Evolutionary conservation across 371 early-diverging fungal genomes (phyloP), one percentile per base, ranked within the genome.

Genomic region (Apophysomyces variabilis): DNA sequence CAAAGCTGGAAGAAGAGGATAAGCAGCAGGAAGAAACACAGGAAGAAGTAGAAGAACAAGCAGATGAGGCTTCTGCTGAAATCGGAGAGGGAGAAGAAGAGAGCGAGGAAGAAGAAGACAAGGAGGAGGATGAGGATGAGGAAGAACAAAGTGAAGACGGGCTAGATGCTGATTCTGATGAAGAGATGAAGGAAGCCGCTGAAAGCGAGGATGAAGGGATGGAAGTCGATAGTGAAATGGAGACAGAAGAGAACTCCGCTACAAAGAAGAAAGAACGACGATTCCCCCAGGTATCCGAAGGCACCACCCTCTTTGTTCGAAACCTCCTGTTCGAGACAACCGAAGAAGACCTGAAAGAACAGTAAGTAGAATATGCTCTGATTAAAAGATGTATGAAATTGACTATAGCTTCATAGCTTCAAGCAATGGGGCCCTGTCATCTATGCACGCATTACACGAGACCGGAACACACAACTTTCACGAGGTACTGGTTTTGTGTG

Each of bases 401-500:
- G 36, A 12, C 61, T 41, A 71, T 75, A 54, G 13, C 41, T 79
- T 78, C 54, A 3, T 72, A 76, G 84, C 2, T 79, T 95, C 79
- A 79, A 69, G 37, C 82, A 83, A 64, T 89, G 86, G 84, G 98
- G 98, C 9, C 75, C 82, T 58, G 76, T 98, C 39, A 84, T 90
- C 8, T 97, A 97, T 78, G 92, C 89, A 60, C 82, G 89, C 35
- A 88, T 97, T 58, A 93, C 95, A 5, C 85, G 87, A 70, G 97
- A 97, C 72, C 82, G 82, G 8, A 82, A 83, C 8, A 94, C 95
- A 26, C 91, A 92, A 21, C 84, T 88, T 14, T 90, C 96, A 37
- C 87, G 93, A 14, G 98, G 98, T 39, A 95, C 96, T 8, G 98
- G 90, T 12, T 98, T 98, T 74, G 95, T 96, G 38, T 90, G 93